Percentiles rank a stretch among this genome's conserved stretches.
These are phyloP conservation scores for Chaetomiaceae sp. DNA, from an alignment of 2,329 filamentous ascomycete genomes.

Conservation along the genomic window DNA sequence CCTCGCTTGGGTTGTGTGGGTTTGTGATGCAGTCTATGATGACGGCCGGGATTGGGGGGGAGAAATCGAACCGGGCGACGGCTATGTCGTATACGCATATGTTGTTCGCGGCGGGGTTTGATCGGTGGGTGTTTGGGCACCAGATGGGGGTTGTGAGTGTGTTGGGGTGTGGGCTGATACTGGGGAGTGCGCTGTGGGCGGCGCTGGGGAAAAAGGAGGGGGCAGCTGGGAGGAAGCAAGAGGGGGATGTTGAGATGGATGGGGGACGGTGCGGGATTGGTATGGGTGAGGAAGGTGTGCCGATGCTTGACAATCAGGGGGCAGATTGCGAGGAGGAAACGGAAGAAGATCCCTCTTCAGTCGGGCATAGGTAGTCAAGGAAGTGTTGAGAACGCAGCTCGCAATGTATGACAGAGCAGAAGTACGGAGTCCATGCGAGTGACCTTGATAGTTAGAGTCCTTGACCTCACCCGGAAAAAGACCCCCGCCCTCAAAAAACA, in stretches of 20 bases:
- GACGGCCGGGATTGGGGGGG: constrained; percentile 66
- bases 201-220: constrained; percentile 38
- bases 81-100: constrained; percentile 55
- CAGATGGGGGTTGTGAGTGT: constrained; percentile 45
- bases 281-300: constrained; percentile 30
- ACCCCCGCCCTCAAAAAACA: too few species aligned
- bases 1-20: constrained; percentile 65
- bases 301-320: constrained; percentile 30
- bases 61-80: constrained; percentile 56
- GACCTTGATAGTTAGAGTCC: too few species aligned
- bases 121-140: constrained; percentile 47
- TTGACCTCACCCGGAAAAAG: too few species aligned
- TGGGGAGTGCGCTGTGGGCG: constrained; percentile 48
- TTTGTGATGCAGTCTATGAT: constrained; percentile 84
- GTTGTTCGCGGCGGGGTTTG: constrained; percentile 49
- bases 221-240: constrained; percentile 20
- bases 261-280: neutral
- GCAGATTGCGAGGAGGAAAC: constrained; percentile 20
- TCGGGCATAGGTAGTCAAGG: neutral
- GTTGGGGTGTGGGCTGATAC: constrained; percentile 45
- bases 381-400: too few species aligned
- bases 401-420: too few species aligned
- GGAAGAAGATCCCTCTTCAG: neutral
- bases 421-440: too few species aligned
- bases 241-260: constrained; percentile 30